These are phyloP conservation scores for Leccinum uliginosum DNA, from an alignment of 768 basidiomycete species.

Conservation along the genomic window DNA sequence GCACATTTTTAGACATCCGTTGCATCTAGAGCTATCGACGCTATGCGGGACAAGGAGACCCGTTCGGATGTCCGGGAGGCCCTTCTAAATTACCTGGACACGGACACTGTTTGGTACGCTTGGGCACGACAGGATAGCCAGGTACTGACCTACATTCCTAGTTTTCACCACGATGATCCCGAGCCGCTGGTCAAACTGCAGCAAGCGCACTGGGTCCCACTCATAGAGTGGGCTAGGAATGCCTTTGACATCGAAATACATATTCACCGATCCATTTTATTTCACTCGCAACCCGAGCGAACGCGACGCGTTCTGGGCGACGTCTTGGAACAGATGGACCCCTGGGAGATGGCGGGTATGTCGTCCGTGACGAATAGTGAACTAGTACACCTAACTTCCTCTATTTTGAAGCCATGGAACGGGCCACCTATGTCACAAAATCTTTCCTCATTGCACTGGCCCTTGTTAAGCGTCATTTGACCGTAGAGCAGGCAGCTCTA, in stretches of 20 bases:
- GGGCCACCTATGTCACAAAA: conserved; percentile 84
- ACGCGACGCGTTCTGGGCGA: conserved; percentile 58
- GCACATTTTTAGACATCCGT: conserved; percentile 70
- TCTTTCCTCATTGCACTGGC: conserved; percentile 87
- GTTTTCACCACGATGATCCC: conserved; percentile 81
- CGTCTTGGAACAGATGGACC: conserved; percentile 60
- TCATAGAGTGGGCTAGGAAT: conserved; percentile 72
- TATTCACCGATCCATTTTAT: conserved; percentile 68
- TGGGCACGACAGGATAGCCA: neutral
- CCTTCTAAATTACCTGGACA: conserved; percentile 83
- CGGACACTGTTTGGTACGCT: conserved; percentile 85
- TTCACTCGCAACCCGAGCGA: conserved; percentile 62
- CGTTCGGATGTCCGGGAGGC: conserved; percentile 60
- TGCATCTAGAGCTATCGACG: conserved; percentile 85
- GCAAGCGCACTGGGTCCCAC: conserved; percentile 80
- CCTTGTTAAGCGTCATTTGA: conserved; percentile 69
- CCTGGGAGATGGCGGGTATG: conserved; percentile 88
- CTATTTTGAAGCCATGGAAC: conserved; percentile 70
- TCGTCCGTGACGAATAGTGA: conserved; percentile 5
- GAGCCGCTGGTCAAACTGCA: conserved; percentile 74
- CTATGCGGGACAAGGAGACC: conserved; percentile 52
- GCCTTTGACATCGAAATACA: conserved; percentile 65
- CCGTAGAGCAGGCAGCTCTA: conserved; percentile 78
- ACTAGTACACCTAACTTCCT: neutral
- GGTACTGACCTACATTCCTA: conserved; percentile 26